Percentiles rank a stretch among this genome's conserved stretches.
phyloP scores from a whole-genome alignment of 768 basidiomycete genomes.

The Lanmaoa pseudosensibilis region DNA sequence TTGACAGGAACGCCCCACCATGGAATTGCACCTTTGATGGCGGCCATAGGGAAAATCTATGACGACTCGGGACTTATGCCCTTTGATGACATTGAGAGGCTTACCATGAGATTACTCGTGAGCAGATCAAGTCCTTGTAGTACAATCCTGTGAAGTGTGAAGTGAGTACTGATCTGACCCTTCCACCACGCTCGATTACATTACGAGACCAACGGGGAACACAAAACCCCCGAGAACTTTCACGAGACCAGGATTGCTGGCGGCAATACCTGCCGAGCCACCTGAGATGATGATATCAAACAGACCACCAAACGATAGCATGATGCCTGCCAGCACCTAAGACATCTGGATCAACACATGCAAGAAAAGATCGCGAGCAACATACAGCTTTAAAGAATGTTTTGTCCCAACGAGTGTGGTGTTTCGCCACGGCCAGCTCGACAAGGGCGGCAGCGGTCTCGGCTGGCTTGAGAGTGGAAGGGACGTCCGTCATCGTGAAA shows the following conservation, averaged over 20 bases:
- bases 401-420: constrained; percentile 57
- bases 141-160: constrained; percentile 53
- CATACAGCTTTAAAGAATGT: constrained; percentile 70
- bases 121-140: constrained; percentile 69
- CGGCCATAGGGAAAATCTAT: constrained; percentile 73
- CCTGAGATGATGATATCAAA: constrained; percentile 60
- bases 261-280: constrained; percentile 51
- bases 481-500: constrained; percentile 23
- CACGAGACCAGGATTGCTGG: constrained; percentile 63
- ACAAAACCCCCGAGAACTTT: constrained; percentile 67
- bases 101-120: constrained; percentile 77
- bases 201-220: constrained; percentile 76
- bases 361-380: neutral
- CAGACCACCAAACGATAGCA: constrained; percentile 75
- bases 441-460: constrained; percentile 60
- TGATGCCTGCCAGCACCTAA: constrained; percentile 68
- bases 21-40: constrained; percentile 58
- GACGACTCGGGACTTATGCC: neutral
- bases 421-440: constrained; percentile 58
- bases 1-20: constrained; percentile 71
- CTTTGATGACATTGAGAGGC: neutral
- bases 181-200: constrained; percentile 41
- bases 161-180: neutral
- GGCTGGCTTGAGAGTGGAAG: constrained; percentile 55
- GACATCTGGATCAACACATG: neutral